These are phyloP conservation scores for Xylaria polymorpha DNA, from an alignment of 2,329 filamentous ascomycete genomes.

Conservation along the genomic window DNA sequence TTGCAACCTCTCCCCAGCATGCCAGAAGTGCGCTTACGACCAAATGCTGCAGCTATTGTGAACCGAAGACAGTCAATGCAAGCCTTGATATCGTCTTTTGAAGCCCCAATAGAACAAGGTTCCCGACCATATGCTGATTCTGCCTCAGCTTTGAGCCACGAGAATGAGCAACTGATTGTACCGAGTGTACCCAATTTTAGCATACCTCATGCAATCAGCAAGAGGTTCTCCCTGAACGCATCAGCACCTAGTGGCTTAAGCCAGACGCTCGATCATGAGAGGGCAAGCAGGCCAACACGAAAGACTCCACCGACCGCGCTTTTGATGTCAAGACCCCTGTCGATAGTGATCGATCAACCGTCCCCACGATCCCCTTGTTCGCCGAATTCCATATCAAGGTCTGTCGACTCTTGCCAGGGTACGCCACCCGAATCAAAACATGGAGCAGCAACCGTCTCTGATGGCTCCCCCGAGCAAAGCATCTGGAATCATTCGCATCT, in stretches of 20 bases:
- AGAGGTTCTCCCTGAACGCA: slow-evolving; percentile 59
- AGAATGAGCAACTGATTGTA: slow-evolving; percentile 42
- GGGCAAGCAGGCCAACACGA: slow-evolving; percentile 45
- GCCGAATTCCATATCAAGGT: slow-evolving; percentile 31
- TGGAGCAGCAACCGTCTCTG: slow-evolving; percentile 1
- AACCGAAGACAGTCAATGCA: slow-evolving; percentile 66
- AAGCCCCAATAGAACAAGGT: slow-evolving; percentile 50
- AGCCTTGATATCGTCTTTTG: slow-evolving; percentile 57
- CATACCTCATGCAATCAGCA: slow-evolving; percentile 59
- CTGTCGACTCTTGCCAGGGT: slow-evolving; percentile 20
- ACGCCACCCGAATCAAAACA: slow-evolving; percentile 26
- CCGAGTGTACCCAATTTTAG: slow-evolving; percentile 64
- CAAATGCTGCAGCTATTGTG: slow-evolving; percentile 64
- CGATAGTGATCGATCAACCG: slow-evolving; percentile 65
- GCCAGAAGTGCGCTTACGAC: slow-evolving; percentile 58
- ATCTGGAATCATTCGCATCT: neutral
- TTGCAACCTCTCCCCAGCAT: slow-evolving; percentile 38
- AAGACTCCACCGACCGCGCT: slow-evolving; percentile 60
- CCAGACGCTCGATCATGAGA: slow-evolving; percentile 43
- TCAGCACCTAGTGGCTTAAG: slow-evolving; percentile 28
- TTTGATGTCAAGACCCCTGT: slow-evolving; percentile 63
- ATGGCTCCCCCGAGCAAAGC: slow-evolving; percentile 28
- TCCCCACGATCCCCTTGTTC: slow-evolving; percentile 54
- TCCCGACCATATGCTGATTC: slow-evolving; percentile 46
- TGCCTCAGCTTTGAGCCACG: slow-evolving; percentile 38